A percentile compares a stretch with the other conserved stretches of the same genome.
Conservation (phyloP, 495 filamentous ascomycete species). For the Penicillium parvum region DNA sequence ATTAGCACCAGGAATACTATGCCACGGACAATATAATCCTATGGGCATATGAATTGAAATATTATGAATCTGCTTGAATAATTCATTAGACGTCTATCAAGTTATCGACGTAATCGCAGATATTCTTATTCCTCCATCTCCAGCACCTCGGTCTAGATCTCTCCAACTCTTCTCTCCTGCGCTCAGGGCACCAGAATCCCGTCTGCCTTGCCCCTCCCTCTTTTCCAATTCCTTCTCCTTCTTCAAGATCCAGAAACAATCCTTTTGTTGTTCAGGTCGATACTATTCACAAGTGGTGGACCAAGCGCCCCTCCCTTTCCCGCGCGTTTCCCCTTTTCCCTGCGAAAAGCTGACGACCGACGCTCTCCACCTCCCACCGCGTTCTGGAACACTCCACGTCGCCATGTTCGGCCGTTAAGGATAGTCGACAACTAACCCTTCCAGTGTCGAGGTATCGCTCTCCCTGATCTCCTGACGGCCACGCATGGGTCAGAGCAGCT, state of each 20-base stretch:
- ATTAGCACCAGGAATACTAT: no score
- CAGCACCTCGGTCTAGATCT: no score
- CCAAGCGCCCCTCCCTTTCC: conserved; percentile 8
- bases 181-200: conserved; percentile 16
- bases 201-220: conserved; percentile 17
- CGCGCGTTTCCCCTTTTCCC: conserved; percentile 29
- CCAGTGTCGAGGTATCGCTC: background rate
- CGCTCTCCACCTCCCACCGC: conserved; percentile 22
- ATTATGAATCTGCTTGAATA: no score
- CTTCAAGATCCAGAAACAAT: background rate
- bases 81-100: no score
- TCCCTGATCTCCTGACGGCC: background rate
- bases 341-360: conserved; percentile 24
- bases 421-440: background rate
- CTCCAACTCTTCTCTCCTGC: background rate
- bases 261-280: conserved; percentile 6
- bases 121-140: background rate
- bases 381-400: conserved; percentile 29
- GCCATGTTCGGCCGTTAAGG: conserved; percentile 14
- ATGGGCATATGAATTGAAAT: no score
- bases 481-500: conserved; percentile 21
- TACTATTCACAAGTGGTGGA: background rate
- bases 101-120: no score
- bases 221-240: background rate
- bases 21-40: no score